Percentiles rank a stretch among this genome's conserved stretches.
Evolutionary conservation across 257 asterid genomes (phyloP).

Genomic region (Nicotiana obtusifolia): DNA sequence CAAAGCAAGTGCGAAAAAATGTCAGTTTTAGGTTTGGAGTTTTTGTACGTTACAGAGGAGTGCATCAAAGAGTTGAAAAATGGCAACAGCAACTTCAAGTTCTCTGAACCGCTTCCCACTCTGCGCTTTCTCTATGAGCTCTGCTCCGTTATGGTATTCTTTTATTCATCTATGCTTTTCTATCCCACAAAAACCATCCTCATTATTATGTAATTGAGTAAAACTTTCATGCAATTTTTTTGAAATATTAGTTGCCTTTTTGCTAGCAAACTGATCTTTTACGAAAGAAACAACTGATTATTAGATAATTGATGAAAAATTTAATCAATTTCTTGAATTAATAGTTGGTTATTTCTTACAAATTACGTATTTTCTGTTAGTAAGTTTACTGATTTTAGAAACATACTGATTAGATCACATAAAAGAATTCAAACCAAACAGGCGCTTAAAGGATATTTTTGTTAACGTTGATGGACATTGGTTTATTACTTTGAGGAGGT

Average conservation of each 20-base stretch:
- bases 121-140: constrained; percentile 86
- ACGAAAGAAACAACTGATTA: background rate
- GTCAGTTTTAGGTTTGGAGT: constrained; percentile 67
- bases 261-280: background rate
- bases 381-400: background rate
- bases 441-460: background rate
- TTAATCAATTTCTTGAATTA: background rate
- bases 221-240: background rate
- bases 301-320: background rate
- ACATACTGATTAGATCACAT: background rate
- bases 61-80: constrained; percentile 61
- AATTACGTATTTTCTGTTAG: background rate
- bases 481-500: background rate
- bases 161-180: background rate
- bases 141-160: constrained; percentile 60
- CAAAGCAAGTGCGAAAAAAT: constrained; percentile 17
- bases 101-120: constrained; percentile 51
- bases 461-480: background rate
- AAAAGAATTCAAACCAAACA: background rate
- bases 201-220: background rate
- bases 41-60: constrained; percentile 58
- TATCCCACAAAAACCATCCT: no score
- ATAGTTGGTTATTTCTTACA: background rate
- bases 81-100: constrained; percentile 58
- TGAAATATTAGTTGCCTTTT: background rate